Conservation (phyloP, 495 filamentous ascomycete genomes). For the Stereocaulon alpinum region DNA sequence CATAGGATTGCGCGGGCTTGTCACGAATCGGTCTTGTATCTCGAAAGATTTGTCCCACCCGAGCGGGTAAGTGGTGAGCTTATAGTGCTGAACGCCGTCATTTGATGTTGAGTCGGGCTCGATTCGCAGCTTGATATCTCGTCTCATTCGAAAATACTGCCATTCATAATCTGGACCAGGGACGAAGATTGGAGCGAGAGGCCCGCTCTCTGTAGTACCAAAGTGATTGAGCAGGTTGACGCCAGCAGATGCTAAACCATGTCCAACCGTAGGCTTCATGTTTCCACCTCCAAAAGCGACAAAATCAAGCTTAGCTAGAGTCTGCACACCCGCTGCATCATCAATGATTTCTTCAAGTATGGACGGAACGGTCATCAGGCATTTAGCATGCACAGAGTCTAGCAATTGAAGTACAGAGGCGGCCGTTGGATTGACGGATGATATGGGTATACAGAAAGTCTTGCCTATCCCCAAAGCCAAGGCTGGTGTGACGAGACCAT, state of each 20-base stretch:
- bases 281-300: slow-evolving; percentile 35
- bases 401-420: slow-evolving; percentile 27
- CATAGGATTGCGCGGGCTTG: slow-evolving; percentile 17
- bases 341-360: slow-evolving; percentile 35
- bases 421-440: slow-evolving; percentile 28
- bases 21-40: slow-evolving; percentile 25
- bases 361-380: slow-evolving; percentile 37
- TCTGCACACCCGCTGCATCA: slow-evolving; percentile 23
- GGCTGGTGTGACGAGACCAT: slow-evolving; percentile 34
- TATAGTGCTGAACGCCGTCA: slow-evolving; percentile 11
- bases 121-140: slow-evolving; percentile 25
- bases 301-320: slow-evolving; percentile 29
- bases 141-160: slow-evolving; percentile 29
- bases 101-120: slow-evolving; percentile 6
- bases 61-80: slow-evolving; percentile 22
- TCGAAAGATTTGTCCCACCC: slow-evolving; percentile 25
- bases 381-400: slow-evolving; percentile 20
- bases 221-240: slow-evolving; percentile 31
- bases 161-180: slow-evolving; percentile 28
- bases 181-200: slow-evolving; percentile 28
- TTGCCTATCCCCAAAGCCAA: slow-evolving; percentile 34
- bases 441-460: slow-evolving; percentile 30
- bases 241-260: slow-evolving; percentile 16
- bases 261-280: slow-evolving; percentile 23
- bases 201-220: slow-evolving; percentile 31